Base-by-base conservation (phyloP, 352 stramenopile genomes). In the Plasmopara halstedii region DNA sequence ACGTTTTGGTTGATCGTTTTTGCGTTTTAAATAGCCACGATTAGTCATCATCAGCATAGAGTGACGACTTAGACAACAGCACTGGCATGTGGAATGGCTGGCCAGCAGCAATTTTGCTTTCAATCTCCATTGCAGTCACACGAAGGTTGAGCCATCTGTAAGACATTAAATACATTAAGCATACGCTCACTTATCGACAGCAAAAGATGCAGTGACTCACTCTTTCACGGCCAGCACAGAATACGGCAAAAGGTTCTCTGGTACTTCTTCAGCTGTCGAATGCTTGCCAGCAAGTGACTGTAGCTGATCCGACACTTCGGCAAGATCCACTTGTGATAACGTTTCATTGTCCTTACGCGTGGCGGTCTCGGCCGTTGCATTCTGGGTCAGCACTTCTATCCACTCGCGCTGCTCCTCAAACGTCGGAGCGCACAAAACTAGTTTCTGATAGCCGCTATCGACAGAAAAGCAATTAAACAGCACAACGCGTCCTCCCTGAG, bases 401-500 rank as follows among this genome's bases (percentile, higher is more conserved):
- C 83, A 94, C 46, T 94, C 83, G 38, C 83, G 77, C 44, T 88
- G 76, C n/a, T 94, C 83, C 44, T 94, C 83, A 37, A 86, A 94
- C n/a, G 73, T 77, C 15, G 77, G 76, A 6, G 83, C 83, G 15
- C 76, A 92, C 13, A 94, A 34, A n/a, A 82, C 67, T 44, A 94
- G 89, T 42, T 86, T 87, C 29, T 74, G 62, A 43, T 90, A 88
- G 0, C 83, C 83, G 20, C 77, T 90, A 56, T 94, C 83, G 21
- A 94, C 67, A 18, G 62, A 81, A 45, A 94, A 92, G 42, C 83
- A 94, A 49, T 94, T 83, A 51, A 90, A 91, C 9, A 94, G 61
- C 37, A 94, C 82, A 32, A 88, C 77, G 15, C 83, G 79, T 14
- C 70, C 72, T 40, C 83, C 82, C 43, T 90, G 80, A n/a, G 79